Evolutionary conservation across 2,329 filamentous ascomycete genomes (phyloP).

Genomic region (Botrytis pseudocinerea): DNA sequence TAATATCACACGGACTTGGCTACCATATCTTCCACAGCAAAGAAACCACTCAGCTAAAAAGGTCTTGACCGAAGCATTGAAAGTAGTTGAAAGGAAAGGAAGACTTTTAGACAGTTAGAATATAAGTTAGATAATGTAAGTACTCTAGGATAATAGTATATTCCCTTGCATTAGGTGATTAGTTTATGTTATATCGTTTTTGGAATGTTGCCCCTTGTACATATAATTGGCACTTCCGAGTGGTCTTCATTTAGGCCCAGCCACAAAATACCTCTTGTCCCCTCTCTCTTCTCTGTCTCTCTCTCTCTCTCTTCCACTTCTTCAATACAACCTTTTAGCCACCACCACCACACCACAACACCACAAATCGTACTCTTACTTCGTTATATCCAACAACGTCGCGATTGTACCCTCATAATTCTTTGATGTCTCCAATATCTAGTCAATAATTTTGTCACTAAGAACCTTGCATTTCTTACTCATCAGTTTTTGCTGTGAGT

Average conservation of each 20-base stretch:
- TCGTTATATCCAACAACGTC: not conserved
- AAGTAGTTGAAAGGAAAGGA: conserved; percentile 1
- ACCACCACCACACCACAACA: not conserved
- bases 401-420: not conserved
- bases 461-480: not conserved
- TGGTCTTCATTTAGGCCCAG: conserved; percentile 16
- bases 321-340: conserved; percentile 5
- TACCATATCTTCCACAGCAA: conserved; percentile 1
- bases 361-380: not conserved
- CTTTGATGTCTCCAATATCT: not conserved
- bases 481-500: conserved; percentile 5
- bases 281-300: not conserved
- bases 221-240: conserved; percentile 11
- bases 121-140: not conserved
- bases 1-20: conserved; percentile 15
- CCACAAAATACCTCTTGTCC: conserved; percentile 19
- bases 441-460: not conserved
- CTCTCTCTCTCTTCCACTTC: conserved; percentile 5
- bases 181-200: not conserved
- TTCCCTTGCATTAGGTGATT: conserved; percentile 11
- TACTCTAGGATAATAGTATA: not conserved
- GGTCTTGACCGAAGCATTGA: not conserved
- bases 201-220: conserved; percentile 19
- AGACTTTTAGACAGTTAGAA: not conserved
- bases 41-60: not conserved